Evolutionary conservation across 805 yeast genomes (phyloP).

Genomic region (Hanseniaspora hatyaiensis): DNA sequence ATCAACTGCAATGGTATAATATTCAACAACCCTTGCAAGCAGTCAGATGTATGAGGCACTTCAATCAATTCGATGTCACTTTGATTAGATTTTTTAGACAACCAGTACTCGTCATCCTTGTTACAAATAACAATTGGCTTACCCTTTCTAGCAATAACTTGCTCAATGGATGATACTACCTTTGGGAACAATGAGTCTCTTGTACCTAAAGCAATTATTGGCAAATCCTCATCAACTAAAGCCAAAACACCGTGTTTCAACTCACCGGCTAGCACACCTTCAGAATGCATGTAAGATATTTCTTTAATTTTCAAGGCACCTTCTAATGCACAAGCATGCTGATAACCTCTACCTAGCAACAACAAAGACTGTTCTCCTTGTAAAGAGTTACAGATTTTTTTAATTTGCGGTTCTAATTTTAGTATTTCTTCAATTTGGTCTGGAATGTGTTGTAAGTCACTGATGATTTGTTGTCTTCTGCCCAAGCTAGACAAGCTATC

Average conservation of each 20-base stretch:
- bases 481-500: constrained; percentile 66
- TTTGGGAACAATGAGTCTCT: constrained; percentile 93
- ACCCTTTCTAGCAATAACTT: constrained; percentile 94
- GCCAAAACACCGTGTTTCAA: constrained; percentile 97
- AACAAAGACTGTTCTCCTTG: constrained; percentile 76
- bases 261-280: constrained; percentile 98
- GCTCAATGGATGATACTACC: constrained; percentile 89
- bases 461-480: constrained; percentile 77
- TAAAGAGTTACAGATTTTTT: constrained; percentile 59
- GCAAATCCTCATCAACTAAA: constrained; percentile 83
- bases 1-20: constrained; percentile 90
- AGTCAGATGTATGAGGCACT: constrained; percentile 92
- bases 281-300: constrained; percentile 97
- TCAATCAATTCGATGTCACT: constrained; percentile 61
- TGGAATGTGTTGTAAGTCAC: constrained; percentile 74
- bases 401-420: constrained; percentile 59
- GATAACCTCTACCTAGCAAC: constrained; percentile 94
- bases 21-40: constrained; percentile 90
- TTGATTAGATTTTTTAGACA: constrained; percentile 29
- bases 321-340: constrained; percentile 91
- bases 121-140: constrained; percentile 89
- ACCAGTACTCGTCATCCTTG: constrained; percentile 58
- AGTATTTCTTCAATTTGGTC: constrained; percentile 72
- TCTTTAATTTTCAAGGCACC: constrained; percentile 98
- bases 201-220: constrained; percentile 92